phyloP scores from a whole-genome alignment of 768 basidiomycete genomes.

The Lentinula boryana region DNA sequence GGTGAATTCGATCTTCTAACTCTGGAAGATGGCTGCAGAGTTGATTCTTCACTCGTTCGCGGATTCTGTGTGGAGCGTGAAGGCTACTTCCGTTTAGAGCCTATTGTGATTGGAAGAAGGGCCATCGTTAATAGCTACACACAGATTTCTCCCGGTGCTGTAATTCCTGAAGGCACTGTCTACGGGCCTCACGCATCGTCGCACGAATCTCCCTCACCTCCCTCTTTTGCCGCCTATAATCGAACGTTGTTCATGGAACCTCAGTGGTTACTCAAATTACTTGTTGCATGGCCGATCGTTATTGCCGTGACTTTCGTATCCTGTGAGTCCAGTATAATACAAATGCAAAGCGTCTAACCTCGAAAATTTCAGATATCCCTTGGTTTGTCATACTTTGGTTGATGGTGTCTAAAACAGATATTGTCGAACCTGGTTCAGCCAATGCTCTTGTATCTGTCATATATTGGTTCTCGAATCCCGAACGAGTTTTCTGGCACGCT shows the following conservation, averaged over 20 bases:
- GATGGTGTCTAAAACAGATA: slow-evolving; percentile 28
- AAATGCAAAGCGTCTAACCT: background rate
- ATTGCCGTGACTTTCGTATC: slow-evolving; percentile 25
- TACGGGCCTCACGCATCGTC: slow-evolving; percentile 44
- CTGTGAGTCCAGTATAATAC: slow-evolving; percentile 16
- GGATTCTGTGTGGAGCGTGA: slow-evolving; percentile 42
- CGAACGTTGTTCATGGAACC: slow-evolving; percentile 28
- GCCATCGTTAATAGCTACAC: slow-evolving; percentile 39
- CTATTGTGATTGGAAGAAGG: slow-evolving; percentile 29
- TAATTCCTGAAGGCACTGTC: slow-evolving; percentile 27
- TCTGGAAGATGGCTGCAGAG: slow-evolving; percentile 35
- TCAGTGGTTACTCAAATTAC: slow-evolving; percentile 22
- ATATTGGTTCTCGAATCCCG: slow-evolving; percentile 34
- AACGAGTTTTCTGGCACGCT: slow-evolving; percentile 32
- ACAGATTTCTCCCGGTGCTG: slow-evolving; percentile 34
- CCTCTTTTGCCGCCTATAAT: slow-evolving; percentile 32
- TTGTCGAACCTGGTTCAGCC: slow-evolving; percentile 11
- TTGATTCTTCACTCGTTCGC: slow-evolving; percentile 33
- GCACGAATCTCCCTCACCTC: slow-evolving; percentile 29
- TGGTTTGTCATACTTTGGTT: slow-evolving; percentile 34
- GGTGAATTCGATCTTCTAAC: slow-evolving; percentile 41
- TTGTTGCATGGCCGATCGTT: slow-evolving; percentile 37
- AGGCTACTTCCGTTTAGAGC: slow-evolving; percentile 34
- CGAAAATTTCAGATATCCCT: slow-evolving; percentile 26
- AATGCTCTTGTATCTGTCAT: slow-evolving; percentile 35